Conservation (phyloP, 768 basidiomycete species). For the Leucocoprinus birnbaumii region DNA sequence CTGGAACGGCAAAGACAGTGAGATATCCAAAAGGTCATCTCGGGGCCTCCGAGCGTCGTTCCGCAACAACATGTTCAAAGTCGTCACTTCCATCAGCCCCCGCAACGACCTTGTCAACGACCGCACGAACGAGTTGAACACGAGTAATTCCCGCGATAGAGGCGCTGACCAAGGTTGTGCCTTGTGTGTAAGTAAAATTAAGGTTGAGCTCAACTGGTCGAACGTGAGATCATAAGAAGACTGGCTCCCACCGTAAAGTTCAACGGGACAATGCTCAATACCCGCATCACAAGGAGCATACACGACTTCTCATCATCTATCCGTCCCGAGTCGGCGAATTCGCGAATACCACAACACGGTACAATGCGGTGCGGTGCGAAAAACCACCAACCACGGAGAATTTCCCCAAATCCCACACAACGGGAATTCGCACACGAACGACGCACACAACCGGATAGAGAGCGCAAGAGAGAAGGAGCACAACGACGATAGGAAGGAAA, state of each 20-base stretch:
- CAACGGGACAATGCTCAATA: slow-evolving; percentile 91
- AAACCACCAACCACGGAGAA: too few species aligned
- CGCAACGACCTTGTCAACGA: slow-evolving; percentile 88
- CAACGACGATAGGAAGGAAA: slow-evolving; percentile 6
- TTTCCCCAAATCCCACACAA: too few species aligned
- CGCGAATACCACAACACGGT: neutral
- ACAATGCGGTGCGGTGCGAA: too few species aligned
- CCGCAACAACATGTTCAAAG: slow-evolving; percentile 90
- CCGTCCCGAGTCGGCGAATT: neutral
- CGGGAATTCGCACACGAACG: too few species aligned
- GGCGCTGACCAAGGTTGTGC: slow-evolving; percentile 93
- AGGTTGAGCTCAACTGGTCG: neutral
- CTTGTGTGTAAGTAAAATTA: too few species aligned
- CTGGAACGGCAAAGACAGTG: slow-evolving; percentile 92
- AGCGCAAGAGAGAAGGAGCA: too few species aligned
- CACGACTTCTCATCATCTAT: slow-evolving; percentile 92
- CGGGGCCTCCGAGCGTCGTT: slow-evolving; percentile 82
- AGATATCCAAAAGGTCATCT: slow-evolving; percentile 91
- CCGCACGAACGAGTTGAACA: slow-evolving; percentile 97
- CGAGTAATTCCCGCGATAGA: slow-evolving; percentile 91
- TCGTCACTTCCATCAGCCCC: slow-evolving; percentile 85
- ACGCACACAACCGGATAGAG: neutral
- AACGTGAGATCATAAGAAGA: slow-evolving; percentile 8
- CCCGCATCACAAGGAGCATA: slow-evolving; percentile 96
- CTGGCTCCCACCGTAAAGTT: slow-evolving; percentile 80